Base-by-base conservation (phyloP, 768 basidiomycete species). In the Sarcomyxa edulis region DNA sequence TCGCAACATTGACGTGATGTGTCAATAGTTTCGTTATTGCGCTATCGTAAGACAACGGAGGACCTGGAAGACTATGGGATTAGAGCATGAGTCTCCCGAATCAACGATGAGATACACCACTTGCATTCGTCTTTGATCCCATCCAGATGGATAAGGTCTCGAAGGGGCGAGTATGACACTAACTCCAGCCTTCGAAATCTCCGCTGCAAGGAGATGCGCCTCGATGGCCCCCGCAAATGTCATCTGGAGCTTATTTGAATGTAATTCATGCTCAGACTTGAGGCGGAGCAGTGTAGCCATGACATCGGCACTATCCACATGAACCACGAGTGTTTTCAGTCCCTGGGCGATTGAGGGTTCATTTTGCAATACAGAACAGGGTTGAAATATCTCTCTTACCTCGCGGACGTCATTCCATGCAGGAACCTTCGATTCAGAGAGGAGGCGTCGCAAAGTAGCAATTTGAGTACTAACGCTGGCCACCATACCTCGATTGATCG, bases 261-360 rank as follows among this genome's bases (percentile, higher is more conserved):
- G 61, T 0, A 37, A 49, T 1, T 33, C 47, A 34, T 81, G 74
- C 15, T 72, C 68, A 35, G 79, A 72, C 53, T 81, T 84, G 43
- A 92, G 71, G 4, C 46, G 49, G 27, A 93, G 60, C 10, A 92
- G 58, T 1, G 77, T 72, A 0, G 84, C 76, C 53, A 92, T 91
- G 36, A 81, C 67, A 54, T 92, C 89, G 7, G 84, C 85, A 48
- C 71, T 84, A 41, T 81, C 66, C 10, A 78, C 80, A 2, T 72
- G 60, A 14, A 90, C 56, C 2, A 89, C 84, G 12, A 93, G 62
- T 0, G 83, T 76, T 1, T 81, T 53, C 14, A 60, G 44, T 9
- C 84, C 82, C 71, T 83, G 39, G 5, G 14, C 29, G 58, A 56
- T 60, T 39, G 20, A 51, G 52, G 31, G 60, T 63, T 37, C 57